phyloP scores from a whole-genome alignment of 2,329 filamentous ascomycete species.

The Hortaea werneckii region DNA sequence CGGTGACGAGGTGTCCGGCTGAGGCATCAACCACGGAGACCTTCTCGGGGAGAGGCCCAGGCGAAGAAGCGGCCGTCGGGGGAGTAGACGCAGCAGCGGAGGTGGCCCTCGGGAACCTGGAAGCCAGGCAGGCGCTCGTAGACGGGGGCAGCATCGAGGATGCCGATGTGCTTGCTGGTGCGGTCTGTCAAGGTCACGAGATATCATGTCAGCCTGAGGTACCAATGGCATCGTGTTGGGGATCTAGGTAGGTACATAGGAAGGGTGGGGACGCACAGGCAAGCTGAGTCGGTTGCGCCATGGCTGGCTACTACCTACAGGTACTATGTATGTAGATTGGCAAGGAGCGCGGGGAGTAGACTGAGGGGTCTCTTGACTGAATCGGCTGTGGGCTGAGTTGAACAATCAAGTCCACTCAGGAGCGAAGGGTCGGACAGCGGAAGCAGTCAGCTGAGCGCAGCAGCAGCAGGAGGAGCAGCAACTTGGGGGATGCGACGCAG shows the following conservation, averaged over 20 bases:
- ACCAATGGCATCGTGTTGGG: neutral
- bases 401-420: conserved; percentile 27
- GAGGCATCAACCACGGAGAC: conserved; percentile 79
- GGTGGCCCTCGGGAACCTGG: conserved; percentile 74
- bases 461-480: neutral
- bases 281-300: conserved; percentile 89
- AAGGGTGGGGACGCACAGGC: conserved; percentile 46
- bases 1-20: conserved; percentile 61
- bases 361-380: neutral
- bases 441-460: conserved; percentile 11
- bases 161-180: conserved; percentile 90
- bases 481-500: neutral
- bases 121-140: conserved; percentile 83
- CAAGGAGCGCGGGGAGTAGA: neutral
- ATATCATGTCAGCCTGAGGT: conserved; percentile 1
- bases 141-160: conserved; percentile 81
- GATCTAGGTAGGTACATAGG: neutral
- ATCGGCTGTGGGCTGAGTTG: conserved; percentile 20
- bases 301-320: conserved; percentile 52
- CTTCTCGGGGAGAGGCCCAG: conserved; percentile 79
- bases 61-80: conserved; percentile 93
- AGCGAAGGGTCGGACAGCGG: conserved; percentile 25
- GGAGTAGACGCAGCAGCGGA: conserved; percentile 91
- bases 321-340: neutral
- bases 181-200: conserved; percentile 48